These are phyloP conservation scores for Cetradonia linearis DNA, from an alignment of 495 filamentous ascomycete genomes.

Conservation along the genomic window DNA sequence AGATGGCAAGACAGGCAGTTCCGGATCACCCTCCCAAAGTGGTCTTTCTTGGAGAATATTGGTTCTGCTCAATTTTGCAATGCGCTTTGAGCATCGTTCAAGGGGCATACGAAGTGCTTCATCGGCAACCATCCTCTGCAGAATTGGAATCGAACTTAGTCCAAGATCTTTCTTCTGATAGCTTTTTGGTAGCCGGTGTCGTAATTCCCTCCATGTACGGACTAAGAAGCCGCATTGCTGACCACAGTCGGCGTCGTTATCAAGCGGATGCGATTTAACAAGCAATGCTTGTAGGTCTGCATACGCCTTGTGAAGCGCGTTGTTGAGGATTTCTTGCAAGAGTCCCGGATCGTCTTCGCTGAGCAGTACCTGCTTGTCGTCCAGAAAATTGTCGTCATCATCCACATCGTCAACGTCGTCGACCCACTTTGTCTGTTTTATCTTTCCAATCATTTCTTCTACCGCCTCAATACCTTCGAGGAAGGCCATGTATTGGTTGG, in stretches of 20 bases:
- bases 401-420: constrained; percentile 64
- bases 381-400: constrained; percentile 62
- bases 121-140: constrained; percentile 28
- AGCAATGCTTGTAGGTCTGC: constrained; percentile 48
- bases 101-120: constrained; percentile 24
- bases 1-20: constrained; percentile 72
- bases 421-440: constrained; percentile 62
- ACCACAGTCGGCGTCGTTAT: constrained; percentile 36
- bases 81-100: constrained; percentile 23
- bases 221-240: constrained; percentile 60
- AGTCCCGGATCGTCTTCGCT: constrained; percentile 61
- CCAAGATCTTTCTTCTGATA: constrained; percentile 31
- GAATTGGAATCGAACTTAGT: constrained; percentile 28
- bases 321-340: constrained; percentile 50
- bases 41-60: constrained; percentile 38
- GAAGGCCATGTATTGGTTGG: constrained; percentile 59
- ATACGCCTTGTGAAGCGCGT: constrained; percentile 49
- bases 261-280: constrained; percentile 34
- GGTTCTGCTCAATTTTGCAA: constrained; percentile 23
- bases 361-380: constrained; percentile 40
- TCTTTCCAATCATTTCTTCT: constrained; percentile 49
- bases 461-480: constrained; percentile 50
- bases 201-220: constrained; percentile 64
- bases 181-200: constrained; percentile 49
- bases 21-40: constrained; percentile 70